These are phyloP conservation scores for Cryphonectria parasitica DNA, from an alignment of 2,329 filamentous ascomycete species.

Conservation along the genomic window DNA sequence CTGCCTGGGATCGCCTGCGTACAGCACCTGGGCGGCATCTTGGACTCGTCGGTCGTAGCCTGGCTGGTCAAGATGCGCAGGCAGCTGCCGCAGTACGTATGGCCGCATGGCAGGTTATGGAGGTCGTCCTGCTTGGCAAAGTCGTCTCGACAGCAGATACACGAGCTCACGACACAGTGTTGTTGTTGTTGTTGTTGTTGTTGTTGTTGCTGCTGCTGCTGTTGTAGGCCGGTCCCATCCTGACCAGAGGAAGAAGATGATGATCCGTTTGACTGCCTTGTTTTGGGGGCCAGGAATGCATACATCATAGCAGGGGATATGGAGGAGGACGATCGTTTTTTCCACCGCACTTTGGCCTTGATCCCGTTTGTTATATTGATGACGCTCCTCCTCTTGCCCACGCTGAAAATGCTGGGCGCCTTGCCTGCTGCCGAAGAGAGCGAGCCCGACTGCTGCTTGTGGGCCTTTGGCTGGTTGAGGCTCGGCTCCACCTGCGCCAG, in stretches of 20 bases:
- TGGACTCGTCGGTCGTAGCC: slow-evolving; percentile 59
- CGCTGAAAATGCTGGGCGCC: slow-evolving; percentile 48
- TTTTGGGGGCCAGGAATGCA: neutral
- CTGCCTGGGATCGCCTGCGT: slow-evolving; percentile 56
- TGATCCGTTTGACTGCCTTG: neutral
- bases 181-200: neutral
- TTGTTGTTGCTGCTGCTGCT: neutral
- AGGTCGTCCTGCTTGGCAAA: slow-evolving; percentile 48
- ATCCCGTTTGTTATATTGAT: slow-evolving; percentile 51
- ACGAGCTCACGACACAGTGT: slow-evolving; percentile 48
- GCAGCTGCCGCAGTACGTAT: slow-evolving; percentile 61
- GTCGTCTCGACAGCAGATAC: slow-evolving; percentile 60
- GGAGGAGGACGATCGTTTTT: slow-evolving; percentile 45
- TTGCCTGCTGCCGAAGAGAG: slow-evolving; percentile 37
- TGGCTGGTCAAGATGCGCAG: slow-evolving; percentile 58
- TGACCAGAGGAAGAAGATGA: neutral
- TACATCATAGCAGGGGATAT: slow-evolving; percentile 30
- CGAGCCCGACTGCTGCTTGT: slow-evolving; percentile 33
- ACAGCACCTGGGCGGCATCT: slow-evolving; percentile 67
- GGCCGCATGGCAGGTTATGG: slow-evolving; percentile 59
- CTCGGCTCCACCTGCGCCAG: slow-evolving; percentile 49
- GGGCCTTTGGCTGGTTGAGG: slow-evolving; percentile 47
- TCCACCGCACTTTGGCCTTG: slow-evolving; percentile 47
- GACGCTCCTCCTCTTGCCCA: slow-evolving; percentile 50
- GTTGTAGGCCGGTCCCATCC: neutral